phyloP scores from a whole-genome alignment of 2,329 filamentous ascomycete genomes.

The Sclerotinia spermophila region DNA sequence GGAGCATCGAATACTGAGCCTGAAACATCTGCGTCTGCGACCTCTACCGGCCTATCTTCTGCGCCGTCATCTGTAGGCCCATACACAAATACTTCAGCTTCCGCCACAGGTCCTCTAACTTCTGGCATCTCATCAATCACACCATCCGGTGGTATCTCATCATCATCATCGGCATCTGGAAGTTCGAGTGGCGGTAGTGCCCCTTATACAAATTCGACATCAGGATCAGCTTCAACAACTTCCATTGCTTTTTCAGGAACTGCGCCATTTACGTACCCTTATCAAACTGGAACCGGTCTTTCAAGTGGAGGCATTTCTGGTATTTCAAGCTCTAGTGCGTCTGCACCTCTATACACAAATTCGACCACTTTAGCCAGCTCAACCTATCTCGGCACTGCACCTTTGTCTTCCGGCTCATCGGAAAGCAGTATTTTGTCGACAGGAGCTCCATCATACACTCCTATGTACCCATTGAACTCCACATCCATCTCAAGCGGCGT shows the following conservation, averaged over 20 bases:
- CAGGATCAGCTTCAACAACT: neutral
- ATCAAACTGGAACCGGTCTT: neutral
- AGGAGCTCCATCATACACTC: constrained; percentile 1
- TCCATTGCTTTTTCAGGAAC: neutral
- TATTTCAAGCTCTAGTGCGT: neutral
- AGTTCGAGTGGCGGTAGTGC: neutral
- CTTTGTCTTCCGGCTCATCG: constrained; percentile 4
- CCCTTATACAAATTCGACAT: constrained; percentile 12
- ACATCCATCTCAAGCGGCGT: neutral
- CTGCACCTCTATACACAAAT: constrained; percentile 11
- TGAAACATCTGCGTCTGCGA: neutral
- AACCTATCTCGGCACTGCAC: constrained; percentile 4
- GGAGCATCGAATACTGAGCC: neutral
- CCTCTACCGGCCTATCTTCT: neutral
- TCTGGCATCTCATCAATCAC: constrained; percentile 6
- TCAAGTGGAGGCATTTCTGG: constrained; percentile 15
- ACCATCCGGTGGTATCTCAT: neutral
- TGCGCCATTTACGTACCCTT: constrained; percentile 6
- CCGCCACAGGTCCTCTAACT: constrained; percentile 4
- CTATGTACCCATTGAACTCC: constrained; percentile 5
- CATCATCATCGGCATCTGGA: neutral
- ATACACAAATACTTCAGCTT: constrained; percentile 12
- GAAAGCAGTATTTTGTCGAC: constrained; percentile 8
- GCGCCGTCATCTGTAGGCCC: neutral
- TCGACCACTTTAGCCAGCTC: constrained; percentile 5